A percentile compares a stretch with the other conserved stretches of the same genome.
phyloP scores from a whole-genome alignment of 441 rosid species.

The Mallotus japonicus region DNA sequence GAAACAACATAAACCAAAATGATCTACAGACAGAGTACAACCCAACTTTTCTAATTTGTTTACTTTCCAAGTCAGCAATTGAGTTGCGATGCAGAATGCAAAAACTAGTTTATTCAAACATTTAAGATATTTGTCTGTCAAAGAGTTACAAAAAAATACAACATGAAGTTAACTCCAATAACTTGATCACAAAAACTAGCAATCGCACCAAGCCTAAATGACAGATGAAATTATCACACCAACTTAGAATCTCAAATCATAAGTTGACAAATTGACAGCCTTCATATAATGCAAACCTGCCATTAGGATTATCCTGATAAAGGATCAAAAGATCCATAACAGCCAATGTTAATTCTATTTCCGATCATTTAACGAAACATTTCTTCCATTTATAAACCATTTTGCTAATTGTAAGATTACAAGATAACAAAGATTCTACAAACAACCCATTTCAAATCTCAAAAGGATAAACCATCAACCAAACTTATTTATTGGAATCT shows the following conservation, averaged over 20 bases:
- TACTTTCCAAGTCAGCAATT: background rate
- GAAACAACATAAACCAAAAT: conserved; percentile 15
- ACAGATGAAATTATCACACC: background rate
- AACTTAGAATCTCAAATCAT: background rate
- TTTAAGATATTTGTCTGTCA: too few species aligned
- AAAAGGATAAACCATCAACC: too few species aligned
- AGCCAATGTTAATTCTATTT: background rate
- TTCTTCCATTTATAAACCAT: background rate
- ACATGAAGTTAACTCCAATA: background rate
- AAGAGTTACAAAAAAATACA: background rate
- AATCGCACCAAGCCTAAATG: background rate
- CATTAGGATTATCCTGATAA: background rate
- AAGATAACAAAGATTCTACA: background rate
- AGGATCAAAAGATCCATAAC: background rate
- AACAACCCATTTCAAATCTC: too few species aligned
- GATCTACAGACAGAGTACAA: background rate
- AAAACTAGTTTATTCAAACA: background rate
- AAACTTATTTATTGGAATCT: background rate
- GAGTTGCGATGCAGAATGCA: background rate
- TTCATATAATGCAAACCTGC: too few species aligned
- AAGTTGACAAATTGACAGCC: background rate
- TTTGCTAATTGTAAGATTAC: background rate
- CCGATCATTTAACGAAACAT: background rate
- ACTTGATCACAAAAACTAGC: background rate
- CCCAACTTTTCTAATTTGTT: background rate